Evolutionary conservation across 495 filamentous ascomycete genomes (phyloP), one percentile per base, ranked within the genome.

Genomic region (Opeltia flavorubescens): DNA sequence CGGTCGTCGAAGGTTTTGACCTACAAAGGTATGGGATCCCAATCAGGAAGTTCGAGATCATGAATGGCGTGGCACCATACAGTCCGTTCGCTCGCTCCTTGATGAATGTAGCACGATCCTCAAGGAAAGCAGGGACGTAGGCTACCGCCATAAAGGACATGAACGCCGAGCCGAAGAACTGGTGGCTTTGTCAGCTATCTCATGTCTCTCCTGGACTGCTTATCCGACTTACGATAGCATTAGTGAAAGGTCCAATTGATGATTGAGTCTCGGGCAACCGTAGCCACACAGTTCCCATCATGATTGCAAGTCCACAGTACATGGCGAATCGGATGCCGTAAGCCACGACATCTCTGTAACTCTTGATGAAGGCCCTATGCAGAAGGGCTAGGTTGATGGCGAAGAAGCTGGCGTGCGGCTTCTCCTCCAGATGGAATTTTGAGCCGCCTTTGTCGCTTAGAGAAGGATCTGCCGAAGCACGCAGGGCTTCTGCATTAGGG

Each of bases 141-240:
- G 84, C 85, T 0, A 85, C 81, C 1, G 85, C 85, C 85, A 91
- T 91, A 70, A 91, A 91, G 29, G 78, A 84, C 83, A 91, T 86
- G 67, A 91, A 91, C 0, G 84, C 85, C 0, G 72, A 77, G 13
- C 85, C 83, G 59, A 84, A 88, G 74, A 84, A 81, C 63, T 70
- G 30, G 8, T 21, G 20, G 3, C 0, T 4, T 7, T 9, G 17
- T 36, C n/a, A 36, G 34, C 34, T 17, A 41, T 25, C 38, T n/a
- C 12, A 12, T 9, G 18, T 23, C 20, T 41, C 6, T 9, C 21
- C 4, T 17, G 25, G 36, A 46, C 50, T 46, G 46, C 40, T 48
- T 9, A 5, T 2, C 28, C 12, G 5, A 40, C 62, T 45, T 47
- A 67, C 77, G 50, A 91, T 86, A 30, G 80, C 81, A 52, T 89